These are phyloP conservation scores for Oldenlandia corymbosa DNA, from an alignment of 257 asterid species.

Conservation along the genomic window DNA sequence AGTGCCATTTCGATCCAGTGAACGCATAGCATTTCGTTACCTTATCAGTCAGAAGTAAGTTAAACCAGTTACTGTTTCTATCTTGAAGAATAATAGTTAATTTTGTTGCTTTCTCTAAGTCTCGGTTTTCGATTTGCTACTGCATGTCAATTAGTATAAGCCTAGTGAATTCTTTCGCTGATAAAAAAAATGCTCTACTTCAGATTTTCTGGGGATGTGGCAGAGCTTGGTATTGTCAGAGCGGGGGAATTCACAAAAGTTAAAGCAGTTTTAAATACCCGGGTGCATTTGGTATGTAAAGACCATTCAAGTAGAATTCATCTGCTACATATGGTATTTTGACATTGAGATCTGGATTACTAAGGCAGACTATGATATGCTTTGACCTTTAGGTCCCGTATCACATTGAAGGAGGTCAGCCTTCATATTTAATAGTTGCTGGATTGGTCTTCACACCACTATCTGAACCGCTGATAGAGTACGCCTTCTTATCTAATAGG, in stretches of 20 bases:
- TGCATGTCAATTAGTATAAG: neutral
- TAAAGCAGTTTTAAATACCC: constrained; percentile 61
- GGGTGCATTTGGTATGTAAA: constrained; percentile 69
- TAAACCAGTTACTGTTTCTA: constrained; percentile 24
- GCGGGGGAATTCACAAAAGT: constrained; percentile 63
- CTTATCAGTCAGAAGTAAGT: constrained; percentile 64
- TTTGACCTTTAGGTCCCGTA: constrained; percentile 70
- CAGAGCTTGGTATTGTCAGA: constrained; percentile 84
- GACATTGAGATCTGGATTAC: constrained; percentile 18
- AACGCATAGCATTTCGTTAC: constrained; percentile 94
- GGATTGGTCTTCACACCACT: constrained; percentile 98
- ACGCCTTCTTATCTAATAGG: constrained; percentile 22
- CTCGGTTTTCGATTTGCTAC: neutral
- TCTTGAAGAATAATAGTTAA: neutral
- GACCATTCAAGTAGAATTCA: constrained; percentile 7
- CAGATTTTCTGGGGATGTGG: constrained; percentile 79
- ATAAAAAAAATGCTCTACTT: constrained; percentile 13
- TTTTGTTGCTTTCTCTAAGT: neutral
- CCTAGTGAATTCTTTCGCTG: neutral
- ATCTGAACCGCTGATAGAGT: constrained; percentile 88
- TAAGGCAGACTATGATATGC: constrained; percentile 14
- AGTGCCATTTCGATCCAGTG: constrained; percentile 83
- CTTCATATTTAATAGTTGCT: constrained; percentile 87
- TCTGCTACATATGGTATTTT: constrained; percentile 13
- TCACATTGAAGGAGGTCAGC: constrained; percentile 88